Base-by-base conservation (phyloP, 1,284 basidiomycete genomes). In the Bjerkandera adusta region DNA sequence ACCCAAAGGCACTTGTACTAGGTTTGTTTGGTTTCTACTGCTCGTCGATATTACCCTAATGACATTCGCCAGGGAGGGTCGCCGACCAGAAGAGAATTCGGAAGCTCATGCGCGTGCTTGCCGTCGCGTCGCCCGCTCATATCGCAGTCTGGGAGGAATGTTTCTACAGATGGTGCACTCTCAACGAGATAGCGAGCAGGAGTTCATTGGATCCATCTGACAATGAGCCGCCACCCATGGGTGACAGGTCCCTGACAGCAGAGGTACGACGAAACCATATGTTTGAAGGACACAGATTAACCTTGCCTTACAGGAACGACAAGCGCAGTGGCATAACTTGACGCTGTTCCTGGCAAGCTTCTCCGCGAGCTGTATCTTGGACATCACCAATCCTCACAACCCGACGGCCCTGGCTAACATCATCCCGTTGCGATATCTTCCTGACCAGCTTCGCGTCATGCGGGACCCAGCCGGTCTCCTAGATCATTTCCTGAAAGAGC, bases 261-360 rank as follows among this genome's bases (percentile, higher is more conserved):
- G 75, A 78, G 57, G 76, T 78, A 54, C 30, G 48, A 32, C 3
- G n/a, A 25, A 33, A 44, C 8, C 27, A 12, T 34, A 13, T 26
- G 8, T 8, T 15, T 27, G 3, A 16, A 29, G 12, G 13, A 26
- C 12, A 22, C 22, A 16, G 7, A 12, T 29, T 49, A 20, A 50
- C 24, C 34, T 11, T n/a, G 30, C 13, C 30, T 44, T 10, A 48
- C 57, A 90, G 83, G 89, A 92, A 15, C 77, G 84, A 51, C 79
- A 83, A 34, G 78, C 76, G 33, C 83, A 92, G 55, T 97, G 93
- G 93, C 87, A 92, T 60, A 93, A 96, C 63, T 71, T 92, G 18
- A 86, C 89, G 0, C 71, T 92, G 22, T 91, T 90, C 64, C 68
- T 96, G 34, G 82, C 89, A 13, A 80, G 89, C 1, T 79, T 89